Base-by-base conservation (phyloP, 108 stramenopile genomes). In the Parietichytrium sp. region DNA sequence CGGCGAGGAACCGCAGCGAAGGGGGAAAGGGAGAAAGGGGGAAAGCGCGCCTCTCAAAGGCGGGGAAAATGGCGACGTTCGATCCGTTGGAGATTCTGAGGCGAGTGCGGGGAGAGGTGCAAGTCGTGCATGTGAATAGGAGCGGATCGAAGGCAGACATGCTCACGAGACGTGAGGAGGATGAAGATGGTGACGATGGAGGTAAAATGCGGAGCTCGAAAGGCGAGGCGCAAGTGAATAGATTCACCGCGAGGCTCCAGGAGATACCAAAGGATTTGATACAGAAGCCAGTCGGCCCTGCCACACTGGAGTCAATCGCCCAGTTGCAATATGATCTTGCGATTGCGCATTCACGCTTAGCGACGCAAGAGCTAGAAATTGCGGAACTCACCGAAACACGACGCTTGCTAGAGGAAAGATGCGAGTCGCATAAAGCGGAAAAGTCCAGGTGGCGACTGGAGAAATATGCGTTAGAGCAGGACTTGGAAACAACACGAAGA, bases 231-330 rank as follows among this genome's bases (percentile, higher is more conserved):
- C n/a, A n/a, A n/a, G n/a, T n/a, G n/a, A n/a, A n/a, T n/a, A n/a
- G n/a, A n/a, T 72, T 72, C 45, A 72, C 23, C 20, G 38, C 36
- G 10, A 72, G 61, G 45, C 61, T 72, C 2, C 20, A 72, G 20
- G 20, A 72, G 61, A n/a, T 72, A 10, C 61, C 61, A n/a, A 42
- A 36, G 6, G 61, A 72, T 10, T 27, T 72, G 61, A 42, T 72
- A 45, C 38, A 72, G 38, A 16, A 42, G 13, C 61, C 61, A 6
- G 61, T 72, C 23, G 61, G 61, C 61, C 61, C 61, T 10, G 61
- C 61, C 33, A 72, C 61, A 8, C 61, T 72, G 2, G n/a, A 45
- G 1, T 72, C 61, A n/a, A 72, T 72, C 33, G 61, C 61, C 10
- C 38, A 72, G 61, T 42, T 72, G 0, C 61, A 72, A 42, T 45